Evolutionary conservation across 257 asterid genomes (phyloP).

Genomic region (Solanum piurae): DNA sequence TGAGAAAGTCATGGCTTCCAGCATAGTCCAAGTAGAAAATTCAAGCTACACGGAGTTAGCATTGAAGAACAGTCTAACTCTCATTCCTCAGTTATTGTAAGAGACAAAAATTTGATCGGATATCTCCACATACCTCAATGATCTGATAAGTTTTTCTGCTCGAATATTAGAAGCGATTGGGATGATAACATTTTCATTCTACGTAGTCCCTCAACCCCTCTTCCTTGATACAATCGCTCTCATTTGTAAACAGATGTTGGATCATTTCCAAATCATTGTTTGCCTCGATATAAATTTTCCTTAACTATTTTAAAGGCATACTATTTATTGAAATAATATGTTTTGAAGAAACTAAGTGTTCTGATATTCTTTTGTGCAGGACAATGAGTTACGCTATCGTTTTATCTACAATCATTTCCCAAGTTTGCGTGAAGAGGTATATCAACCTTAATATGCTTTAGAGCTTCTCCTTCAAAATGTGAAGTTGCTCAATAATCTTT

Average conservation of each 20-base stretch:
- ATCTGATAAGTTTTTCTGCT: background rate
- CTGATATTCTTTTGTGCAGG: constrained; percentile 30
- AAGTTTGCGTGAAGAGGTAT: constrained; percentile 74
- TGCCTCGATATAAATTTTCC: background rate
- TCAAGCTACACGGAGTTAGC: background rate
- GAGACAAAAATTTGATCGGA: background rate
- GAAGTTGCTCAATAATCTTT: background rate
- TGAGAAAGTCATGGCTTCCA: background rate
- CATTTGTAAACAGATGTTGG: background rate
- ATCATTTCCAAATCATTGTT: background rate
- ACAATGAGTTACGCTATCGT: constrained; percentile 73
- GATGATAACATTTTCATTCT: background rate
- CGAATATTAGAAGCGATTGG: background rate
- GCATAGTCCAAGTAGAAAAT: background rate
- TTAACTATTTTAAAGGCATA: background rate
- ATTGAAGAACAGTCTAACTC: background rate
- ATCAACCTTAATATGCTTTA: background rate
- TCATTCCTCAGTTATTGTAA: background rate
- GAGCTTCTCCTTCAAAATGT: background rate
- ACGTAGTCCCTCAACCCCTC: background rate
- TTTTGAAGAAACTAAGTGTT: background rate
- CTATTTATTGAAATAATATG: background rate
- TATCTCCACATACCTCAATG: background rate
- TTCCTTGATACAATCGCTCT: background rate
- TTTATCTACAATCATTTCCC: constrained; percentile 95